These are phyloP conservation scores for Theileria equi DNA, from an alignment of 169 alveolate genomes.

Conservation along the genomic window DNA sequence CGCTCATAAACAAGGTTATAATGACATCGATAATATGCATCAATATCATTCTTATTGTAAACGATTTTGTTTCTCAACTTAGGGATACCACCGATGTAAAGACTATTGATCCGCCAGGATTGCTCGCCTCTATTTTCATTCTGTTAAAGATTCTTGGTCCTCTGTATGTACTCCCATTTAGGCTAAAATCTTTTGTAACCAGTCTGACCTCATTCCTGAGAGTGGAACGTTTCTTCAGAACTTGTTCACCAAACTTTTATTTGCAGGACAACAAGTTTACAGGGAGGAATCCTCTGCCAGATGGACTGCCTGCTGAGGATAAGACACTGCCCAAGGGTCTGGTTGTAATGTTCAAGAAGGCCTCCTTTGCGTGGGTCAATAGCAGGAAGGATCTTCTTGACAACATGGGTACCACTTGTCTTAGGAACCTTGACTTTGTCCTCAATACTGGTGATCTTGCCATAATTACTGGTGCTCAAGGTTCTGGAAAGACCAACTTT, in stretches of 20 bases:
- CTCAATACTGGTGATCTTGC: constrained; percentile 31
- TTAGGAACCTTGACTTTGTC: constrained; percentile 4
- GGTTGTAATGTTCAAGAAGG: constrained; percentile 19
- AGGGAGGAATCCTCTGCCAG: neutral
- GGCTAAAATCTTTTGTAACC: constrained; percentile 17
- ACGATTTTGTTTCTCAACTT: constrained; percentile 16
- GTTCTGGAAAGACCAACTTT: constrained; percentile 54
- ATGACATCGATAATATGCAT: neutral
- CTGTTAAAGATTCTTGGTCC: constrained; percentile 19
- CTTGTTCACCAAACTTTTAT: constrained; percentile 54
- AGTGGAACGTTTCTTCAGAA: constrained; percentile 7
- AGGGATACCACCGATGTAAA: neutral
- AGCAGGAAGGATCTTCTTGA: neutral
- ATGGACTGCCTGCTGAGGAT: neutral
- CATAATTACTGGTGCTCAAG: constrained; percentile 46
- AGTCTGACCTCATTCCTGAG: constrained; percentile 21
- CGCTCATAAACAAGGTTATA: constrained; percentile 12
- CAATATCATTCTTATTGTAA: constrained; percentile 5
- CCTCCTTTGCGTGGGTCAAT: constrained; percentile 37
- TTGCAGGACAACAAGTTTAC: constrained; percentile 3
- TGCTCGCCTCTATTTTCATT: constrained; percentile 32
- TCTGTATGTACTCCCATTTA: constrained; percentile 21
- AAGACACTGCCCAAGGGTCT: neutral
- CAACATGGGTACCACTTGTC: neutral
- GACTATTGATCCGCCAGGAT: constrained; percentile 1